These are phyloP conservation scores for Ensete glaucum DNA, from an alignment of 176 grass and related monocot species.

Conservation along the genomic window DNA sequence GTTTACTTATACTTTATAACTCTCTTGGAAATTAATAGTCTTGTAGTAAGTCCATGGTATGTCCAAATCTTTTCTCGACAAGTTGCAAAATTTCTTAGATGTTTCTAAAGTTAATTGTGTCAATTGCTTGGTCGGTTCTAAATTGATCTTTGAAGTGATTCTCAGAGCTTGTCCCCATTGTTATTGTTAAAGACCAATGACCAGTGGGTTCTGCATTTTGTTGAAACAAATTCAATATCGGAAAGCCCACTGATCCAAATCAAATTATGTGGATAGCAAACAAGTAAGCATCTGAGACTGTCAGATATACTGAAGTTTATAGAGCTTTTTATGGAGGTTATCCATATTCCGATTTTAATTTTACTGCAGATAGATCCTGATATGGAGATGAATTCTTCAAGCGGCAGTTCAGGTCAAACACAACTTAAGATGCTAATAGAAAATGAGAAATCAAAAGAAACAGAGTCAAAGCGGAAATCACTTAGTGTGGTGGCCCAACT, in stretches of 20 bases:
- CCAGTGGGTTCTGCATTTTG: not conserved
- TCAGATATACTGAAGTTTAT: not conserved
- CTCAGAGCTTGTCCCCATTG: not conserved
- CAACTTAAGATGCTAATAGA: constrained; percentile 46
- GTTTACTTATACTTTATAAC: too few species aligned
- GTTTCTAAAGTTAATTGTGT: too few species aligned
- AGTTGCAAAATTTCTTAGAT: not conserved
- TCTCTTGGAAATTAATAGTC: too few species aligned
- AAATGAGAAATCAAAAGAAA: constrained; percentile 47
- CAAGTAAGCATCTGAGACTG: not conserved
- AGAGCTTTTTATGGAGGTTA: not conserved
- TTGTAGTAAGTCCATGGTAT: too few species aligned
- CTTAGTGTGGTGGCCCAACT: constrained; percentile 74
- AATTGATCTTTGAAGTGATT: not conserved
- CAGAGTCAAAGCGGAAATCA: constrained; percentile 53
- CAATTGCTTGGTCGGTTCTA: not conserved
- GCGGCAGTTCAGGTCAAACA: constrained; percentile 38
- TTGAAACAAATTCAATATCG: not conserved
- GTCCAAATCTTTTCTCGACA: too few species aligned
- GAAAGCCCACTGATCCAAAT: not conserved
- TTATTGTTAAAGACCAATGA: not conserved
- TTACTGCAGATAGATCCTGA: not conserved
- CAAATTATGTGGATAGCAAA: not conserved
- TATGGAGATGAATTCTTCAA: constrained; percentile 16
- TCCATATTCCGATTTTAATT: not conserved